These are phyloP conservation scores for Vanrija sp. DNA, from an alignment of 1,284 basidiomycete genomes.

Conservation along the genomic window DNA sequence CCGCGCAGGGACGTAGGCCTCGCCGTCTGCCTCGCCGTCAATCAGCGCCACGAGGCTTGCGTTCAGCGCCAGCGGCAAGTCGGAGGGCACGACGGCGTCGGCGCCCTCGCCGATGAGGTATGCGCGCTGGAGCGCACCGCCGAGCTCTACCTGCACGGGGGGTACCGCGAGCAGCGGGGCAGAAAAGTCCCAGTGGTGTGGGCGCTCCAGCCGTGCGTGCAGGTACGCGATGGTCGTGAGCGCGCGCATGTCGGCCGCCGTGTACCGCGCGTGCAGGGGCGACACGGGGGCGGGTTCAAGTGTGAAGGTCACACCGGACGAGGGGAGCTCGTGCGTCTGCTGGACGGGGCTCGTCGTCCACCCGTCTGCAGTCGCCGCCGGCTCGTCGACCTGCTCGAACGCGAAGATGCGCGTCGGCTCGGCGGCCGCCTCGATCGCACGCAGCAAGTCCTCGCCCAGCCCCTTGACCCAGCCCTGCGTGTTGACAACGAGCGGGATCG, in stretches of 20 bases:
- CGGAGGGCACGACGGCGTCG: constrained; percentile 67
- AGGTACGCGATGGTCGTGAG: constrained; percentile 78
- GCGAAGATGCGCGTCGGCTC: constrained; percentile 66
- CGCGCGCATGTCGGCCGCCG: constrained; percentile 68
- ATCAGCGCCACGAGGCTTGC: constrained; percentile 75
- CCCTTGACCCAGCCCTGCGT: constrained; percentile 98
- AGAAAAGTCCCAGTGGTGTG: constrained; percentile 61
- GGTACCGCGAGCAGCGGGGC: constrained; percentile 62
- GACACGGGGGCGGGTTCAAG: constrained; percentile 41
- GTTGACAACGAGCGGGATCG: constrained; percentile 84
- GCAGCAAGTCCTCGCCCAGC: constrained; percentile 75
- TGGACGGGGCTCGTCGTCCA: constrained; percentile 33
- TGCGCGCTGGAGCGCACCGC: constrained; percentile 56
- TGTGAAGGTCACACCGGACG: constrained; percentile 5
- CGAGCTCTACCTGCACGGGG: constrained; percentile 65
- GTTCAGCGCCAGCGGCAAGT: constrained; percentile 69
- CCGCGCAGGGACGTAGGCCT: constrained; percentile 58
- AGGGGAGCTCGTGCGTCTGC: constrained; percentile 13
- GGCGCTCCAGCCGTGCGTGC: constrained; percentile 52
- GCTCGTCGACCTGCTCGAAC: constrained; percentile 35
- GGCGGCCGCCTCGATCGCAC: constrained; percentile 63
- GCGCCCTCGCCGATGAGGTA: constrained; percentile 64
- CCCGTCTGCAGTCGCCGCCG: constrained; percentile 4
- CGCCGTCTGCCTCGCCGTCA: constrained; percentile 23
- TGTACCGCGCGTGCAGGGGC: constrained; percentile 54